Base-by-base conservation (phyloP, 305 asterid genomes). In the Fraxinus albicans region DNA sequence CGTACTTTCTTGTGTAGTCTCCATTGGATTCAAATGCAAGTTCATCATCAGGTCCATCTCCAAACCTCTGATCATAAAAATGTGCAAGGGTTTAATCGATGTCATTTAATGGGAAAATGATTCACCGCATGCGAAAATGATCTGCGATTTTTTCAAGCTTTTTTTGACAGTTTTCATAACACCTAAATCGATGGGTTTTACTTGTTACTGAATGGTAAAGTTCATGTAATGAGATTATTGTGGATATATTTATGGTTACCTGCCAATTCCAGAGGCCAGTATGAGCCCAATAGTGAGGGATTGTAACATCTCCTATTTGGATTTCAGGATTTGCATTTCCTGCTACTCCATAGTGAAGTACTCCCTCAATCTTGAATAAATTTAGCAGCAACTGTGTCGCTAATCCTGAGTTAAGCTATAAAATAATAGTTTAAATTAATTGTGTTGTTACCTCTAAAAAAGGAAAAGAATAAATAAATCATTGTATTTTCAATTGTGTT, bases 181-280 rank as follows among this genome's bases (percentile, higher is more conserved):
- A 4, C n/a, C n/a, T 13, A 15, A 12, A 50, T 50, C 7, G 21
- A 13, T 17, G 60, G n/a, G 60, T 15, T 50, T 13, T 50, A 15
- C 60, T 0, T 15, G 60, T 50, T 50, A 50, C 6, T 15, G 60
- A 50, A 50, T 15, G 60, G 7, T 50, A 50, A 50, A 50, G 21
- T 15, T 15, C 60, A 50, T n/a, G 19, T 50, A 3, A 15, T 50
- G 19, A 15, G 60, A 50, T 42, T 55, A n/a, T 55, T n/a, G 8
- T 6, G 27, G 25, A 7, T 23, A 2, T 53, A 27, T 53, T 34
- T 70, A 31, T 19, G 92, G 90, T 15, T 75, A 42, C 94, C 92
- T 91, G 92, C 92, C 94, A 91, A 88, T 79, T 81, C 92, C 91
- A 91, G 6, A 89, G 89, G 77, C 88, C 89, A 4, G 86, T 40